Percentiles rank a stretch among this genome's conserved stretches.
phyloP scores from a whole-genome alignment of 1,284 basidiomycete species.

The Caloboletus inedulis region DNA sequence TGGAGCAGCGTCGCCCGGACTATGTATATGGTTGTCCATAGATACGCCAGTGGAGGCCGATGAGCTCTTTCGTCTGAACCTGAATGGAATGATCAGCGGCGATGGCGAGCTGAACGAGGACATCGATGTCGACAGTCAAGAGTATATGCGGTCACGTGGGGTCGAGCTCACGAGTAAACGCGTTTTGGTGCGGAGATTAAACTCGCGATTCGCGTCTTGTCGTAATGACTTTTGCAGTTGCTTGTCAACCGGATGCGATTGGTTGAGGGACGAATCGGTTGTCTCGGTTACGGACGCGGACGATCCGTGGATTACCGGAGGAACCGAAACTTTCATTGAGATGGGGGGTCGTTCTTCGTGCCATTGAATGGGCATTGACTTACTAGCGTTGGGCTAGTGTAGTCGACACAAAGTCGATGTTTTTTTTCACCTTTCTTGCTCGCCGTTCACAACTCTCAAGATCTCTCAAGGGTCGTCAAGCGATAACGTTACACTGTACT shows the following conservation, averaged over 20 bases:
- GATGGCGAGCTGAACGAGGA: constrained; percentile 13
- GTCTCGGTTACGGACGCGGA: too few relatives aligned
- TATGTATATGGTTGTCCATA: not conserved
- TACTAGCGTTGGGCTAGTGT: too few relatives aligned
- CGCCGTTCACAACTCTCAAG: too few relatives aligned
- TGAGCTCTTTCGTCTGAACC: constrained; percentile 22
- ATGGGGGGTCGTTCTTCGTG: too few relatives aligned
- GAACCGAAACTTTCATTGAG: too few relatives aligned
- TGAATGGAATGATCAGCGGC: constrained; percentile 15
- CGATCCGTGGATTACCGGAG: too few relatives aligned
- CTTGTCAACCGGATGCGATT: not conserved
- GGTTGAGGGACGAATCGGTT: too few relatives aligned
- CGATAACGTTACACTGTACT: too few relatives aligned
- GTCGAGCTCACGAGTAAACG: constrained; percentile 26
- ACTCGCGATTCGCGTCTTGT: constrained; percentile 20
- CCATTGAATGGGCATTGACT: too few relatives aligned
- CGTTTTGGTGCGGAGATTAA: constrained; percentile 36
- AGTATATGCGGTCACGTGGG: constrained; percentile 34
- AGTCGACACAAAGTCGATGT: too few relatives aligned
- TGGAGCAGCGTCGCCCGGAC: not conserved
- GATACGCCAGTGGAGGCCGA: constrained; percentile 12
- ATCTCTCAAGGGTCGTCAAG: too few relatives aligned
- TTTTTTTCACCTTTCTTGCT: too few relatives aligned
- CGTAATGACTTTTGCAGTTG: constrained; percentile 8
- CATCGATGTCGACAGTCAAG: constrained; percentile 29